phyloP scores from a whole-genome alignment of 768 basidiomycete species.

The Hygrophorus pudorinus region DNA sequence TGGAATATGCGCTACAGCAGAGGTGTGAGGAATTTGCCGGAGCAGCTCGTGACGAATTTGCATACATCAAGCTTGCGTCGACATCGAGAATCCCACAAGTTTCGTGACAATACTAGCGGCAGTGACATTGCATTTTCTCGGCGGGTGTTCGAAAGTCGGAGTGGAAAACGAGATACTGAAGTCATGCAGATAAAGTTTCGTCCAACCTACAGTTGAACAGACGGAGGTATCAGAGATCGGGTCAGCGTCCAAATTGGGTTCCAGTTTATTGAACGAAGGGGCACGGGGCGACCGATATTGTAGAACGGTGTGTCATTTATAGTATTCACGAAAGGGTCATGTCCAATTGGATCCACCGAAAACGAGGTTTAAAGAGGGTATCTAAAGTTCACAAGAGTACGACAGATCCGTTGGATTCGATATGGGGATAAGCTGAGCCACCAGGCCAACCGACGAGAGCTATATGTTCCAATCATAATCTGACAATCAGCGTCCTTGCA shows the following conservation, averaged over 20 bases:
- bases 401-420: slow-evolving; percentile 33
- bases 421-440: slow-evolving; percentile 30
- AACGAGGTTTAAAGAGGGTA: slow-evolving; percentile 14
- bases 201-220: background rate
- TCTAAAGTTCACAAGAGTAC: slow-evolving; percentile 38
- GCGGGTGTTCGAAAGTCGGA: background rate
- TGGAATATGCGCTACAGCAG: background rate
- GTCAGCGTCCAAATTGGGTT: slow-evolving; percentile 4
- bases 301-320: slow-evolving; percentile 31
- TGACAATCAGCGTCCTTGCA: slow-evolving; percentile 17
- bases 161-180: slow-evolving; percentile 2
- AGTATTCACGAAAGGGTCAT: slow-evolving; percentile 24
- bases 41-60: background rate
- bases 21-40: background rate
- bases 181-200: background rate
- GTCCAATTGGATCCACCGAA: slow-evolving; percentile 7
- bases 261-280: slow-evolving; percentile 12
- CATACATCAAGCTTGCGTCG: slow-evolving; percentile 3
- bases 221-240: background rate
- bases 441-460: slow-evolving; percentile 29
- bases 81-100: background rate
- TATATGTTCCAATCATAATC: slow-evolving; percentile 23
- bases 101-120: background rate
- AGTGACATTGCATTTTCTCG: background rate
- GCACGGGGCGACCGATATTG: slow-evolving; percentile 7